Percentiles rank a stretch among this genome's conserved stretches.
phyloP scores from a whole-genome alignment of 768 basidiomycete genomes.

The Amanita muscaria region DNA sequence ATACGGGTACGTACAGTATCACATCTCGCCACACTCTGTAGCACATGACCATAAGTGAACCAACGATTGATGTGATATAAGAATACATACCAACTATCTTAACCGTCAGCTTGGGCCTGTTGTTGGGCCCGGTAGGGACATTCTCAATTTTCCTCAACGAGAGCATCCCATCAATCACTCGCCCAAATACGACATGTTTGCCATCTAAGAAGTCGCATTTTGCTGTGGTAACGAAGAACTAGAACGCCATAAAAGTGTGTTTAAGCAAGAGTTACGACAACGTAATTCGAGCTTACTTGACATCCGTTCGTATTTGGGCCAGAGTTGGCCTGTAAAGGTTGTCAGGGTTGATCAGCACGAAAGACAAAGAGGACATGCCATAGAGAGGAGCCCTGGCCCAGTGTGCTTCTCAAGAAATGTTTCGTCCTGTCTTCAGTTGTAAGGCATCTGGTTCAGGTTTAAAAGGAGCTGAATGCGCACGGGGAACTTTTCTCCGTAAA shows the following conservation, averaged over 20 bases:
- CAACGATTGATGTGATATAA: background rate
- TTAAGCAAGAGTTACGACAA: too few relatives aligned
- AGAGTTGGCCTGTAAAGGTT: constrained; percentile 70
- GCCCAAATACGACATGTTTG: constrained; percentile 91
- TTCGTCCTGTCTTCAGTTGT: constrained; percentile 59
- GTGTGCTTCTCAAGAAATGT: constrained; percentile 89
- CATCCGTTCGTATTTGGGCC: constrained; percentile 93
- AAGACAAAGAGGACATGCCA: constrained; percentile 43
- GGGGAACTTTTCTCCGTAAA: constrained; percentile 91
- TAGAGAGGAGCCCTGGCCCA: constrained; percentile 80
- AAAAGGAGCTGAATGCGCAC: constrained; percentile 32
- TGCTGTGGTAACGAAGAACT: constrained; percentile 97
- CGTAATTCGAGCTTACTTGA: too few relatives aligned
- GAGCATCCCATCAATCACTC: constrained; percentile 88
- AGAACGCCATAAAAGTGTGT: background rate
- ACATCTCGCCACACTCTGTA: constrained; percentile 56
- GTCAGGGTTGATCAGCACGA: background rate
- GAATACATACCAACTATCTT: constrained; percentile 71
- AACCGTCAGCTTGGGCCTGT: constrained; percentile 79
- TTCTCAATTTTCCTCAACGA: constrained; percentile 95
- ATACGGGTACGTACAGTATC: constrained; percentile 10
- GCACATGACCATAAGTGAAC: background rate
- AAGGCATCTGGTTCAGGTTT: background rate
- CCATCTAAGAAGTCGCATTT: constrained; percentile 94
- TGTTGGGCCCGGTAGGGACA: constrained; percentile 86